phyloP scores from a whole-genome alignment of 2,329 filamentous ascomycete species.

The Curvularia lunata region DNA sequence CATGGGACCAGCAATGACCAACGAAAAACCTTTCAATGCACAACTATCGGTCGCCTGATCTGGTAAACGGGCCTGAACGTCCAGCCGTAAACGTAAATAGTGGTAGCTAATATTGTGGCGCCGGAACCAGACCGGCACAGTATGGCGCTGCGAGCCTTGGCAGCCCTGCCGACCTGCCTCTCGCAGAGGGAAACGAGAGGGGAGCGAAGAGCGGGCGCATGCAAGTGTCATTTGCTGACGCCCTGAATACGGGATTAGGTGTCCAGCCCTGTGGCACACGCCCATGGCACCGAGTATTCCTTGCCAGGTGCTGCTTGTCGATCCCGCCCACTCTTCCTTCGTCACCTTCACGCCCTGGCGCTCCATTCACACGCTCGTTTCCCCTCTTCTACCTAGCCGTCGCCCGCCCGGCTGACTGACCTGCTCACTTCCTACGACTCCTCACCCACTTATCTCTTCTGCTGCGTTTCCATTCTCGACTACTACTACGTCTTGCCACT shows the following conservation, averaged over 20 bases:
- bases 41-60: neutral
- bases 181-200: neutral
- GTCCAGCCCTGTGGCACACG: constrained; percentile 3
- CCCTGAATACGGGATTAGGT: constrained; percentile 8
- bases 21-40: neutral
- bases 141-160: neutral
- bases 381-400: neutral
- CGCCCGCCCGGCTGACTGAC: neutral
- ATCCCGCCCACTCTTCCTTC: constrained; percentile 16
- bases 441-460: neutral
- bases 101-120: neutral
- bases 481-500: constrained; percentile 4
- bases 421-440: neutral
- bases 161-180: neutral
- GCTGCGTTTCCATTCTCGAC: constrained; percentile 7
- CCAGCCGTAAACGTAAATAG: neutral
- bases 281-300: constrained; percentile 1
- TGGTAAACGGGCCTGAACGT: neutral
- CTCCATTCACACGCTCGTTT: constrained; percentile 5
- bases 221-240: constrained; percentile 15
- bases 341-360: constrained; percentile 5
- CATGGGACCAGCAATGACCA: neutral
- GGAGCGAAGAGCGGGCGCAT: neutral
- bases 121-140: neutral
- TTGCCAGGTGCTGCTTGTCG: constrained; percentile 10